Evolutionary conservation across 1,139 yeast genomes (phyloP).

Genomic region (Diutina neorugosa): DNA sequence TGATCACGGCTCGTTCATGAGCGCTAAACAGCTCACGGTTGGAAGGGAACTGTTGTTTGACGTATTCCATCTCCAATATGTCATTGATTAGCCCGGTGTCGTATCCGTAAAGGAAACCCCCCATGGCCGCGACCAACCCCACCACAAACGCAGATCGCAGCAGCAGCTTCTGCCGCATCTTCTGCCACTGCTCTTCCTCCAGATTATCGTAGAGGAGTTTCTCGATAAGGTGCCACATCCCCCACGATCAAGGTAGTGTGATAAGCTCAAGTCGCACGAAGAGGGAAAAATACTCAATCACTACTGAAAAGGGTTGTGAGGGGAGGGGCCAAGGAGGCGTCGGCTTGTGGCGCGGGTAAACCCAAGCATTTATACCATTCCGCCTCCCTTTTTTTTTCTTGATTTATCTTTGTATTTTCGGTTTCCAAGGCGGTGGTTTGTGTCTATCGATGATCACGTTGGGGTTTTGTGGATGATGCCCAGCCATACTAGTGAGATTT

Average conservation of each 20-base stretch:
- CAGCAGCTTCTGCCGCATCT: constrained; percentile 37
- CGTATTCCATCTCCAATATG: constrained; percentile 57
- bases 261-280: not conserved
- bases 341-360: not conserved
- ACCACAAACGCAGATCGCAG: constrained; percentile 52
- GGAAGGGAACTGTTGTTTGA: constrained; percentile 39
- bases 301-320: not conserved
- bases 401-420: too few relatives aligned
- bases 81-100: constrained; percentile 77
- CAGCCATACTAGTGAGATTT: not conserved
- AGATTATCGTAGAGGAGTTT: constrained; percentile 24
- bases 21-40: constrained; percentile 36
- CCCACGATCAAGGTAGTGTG: not conserved
- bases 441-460: not conserved
- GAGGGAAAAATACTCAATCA: not conserved
- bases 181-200: constrained; percentile 27
- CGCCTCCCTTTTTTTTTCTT: too few relatives aligned
- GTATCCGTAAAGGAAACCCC: constrained; percentile 74
- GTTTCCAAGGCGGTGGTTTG: too few relatives aligned
- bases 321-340: not conserved
- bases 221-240: constrained; percentile 3
- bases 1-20: constrained; percentile 53
- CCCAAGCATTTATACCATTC: not conserved
- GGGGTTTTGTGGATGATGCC: not conserved
- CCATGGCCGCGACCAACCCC: constrained; percentile 67